phyloP scores from a whole-genome alignment of 805 yeast species.

The Grigorovia transvaalensis region DNA sequence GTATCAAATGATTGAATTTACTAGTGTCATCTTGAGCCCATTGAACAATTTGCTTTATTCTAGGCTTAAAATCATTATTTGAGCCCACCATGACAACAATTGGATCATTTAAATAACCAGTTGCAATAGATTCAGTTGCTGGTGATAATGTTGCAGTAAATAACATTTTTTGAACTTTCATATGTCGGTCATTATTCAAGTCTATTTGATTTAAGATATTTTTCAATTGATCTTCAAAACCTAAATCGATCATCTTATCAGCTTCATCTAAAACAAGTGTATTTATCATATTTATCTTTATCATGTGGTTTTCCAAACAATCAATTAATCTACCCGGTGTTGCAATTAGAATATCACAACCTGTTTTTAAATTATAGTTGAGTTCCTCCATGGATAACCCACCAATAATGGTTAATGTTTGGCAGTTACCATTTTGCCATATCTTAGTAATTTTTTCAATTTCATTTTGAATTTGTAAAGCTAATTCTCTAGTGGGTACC shows the following conservation, averaged over 20 bases:
- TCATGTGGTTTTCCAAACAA: slow-evolving; percentile 55
- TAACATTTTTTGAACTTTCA: slow-evolving; percentile 56
- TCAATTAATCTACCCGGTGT: slow-evolving; percentile 92
- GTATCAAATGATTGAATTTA: slow-evolving; percentile 31
- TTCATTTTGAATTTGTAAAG: slow-evolving; percentile 71
- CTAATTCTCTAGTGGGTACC: slow-evolving; percentile 92
- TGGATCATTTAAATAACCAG: slow-evolving; percentile 51
- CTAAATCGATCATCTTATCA: slow-evolving; percentile 91
- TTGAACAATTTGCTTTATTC: slow-evolving; percentile 59
- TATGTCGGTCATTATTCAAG: slow-evolving; percentile 32
- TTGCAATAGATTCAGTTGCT: slow-evolving; percentile 55
- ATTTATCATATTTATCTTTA: slow-evolving; percentile 50
- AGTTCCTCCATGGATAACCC: slow-evolving; percentile 81
- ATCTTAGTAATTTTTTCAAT: slow-evolving; percentile 40
- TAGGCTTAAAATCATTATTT: slow-evolving; percentile 45
- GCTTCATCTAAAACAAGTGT: slow-evolving; percentile 86
- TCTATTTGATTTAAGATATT: slow-evolving; percentile 38
- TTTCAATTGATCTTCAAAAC: slow-evolving; percentile 74
- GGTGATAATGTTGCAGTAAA: slow-evolving; percentile 90
- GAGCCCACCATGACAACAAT: slow-evolving; percentile 59
- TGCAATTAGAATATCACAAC: slow-evolving; percentile 76
- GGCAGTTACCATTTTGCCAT: slow-evolving; percentile 25
- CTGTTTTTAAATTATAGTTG: slow-evolving; percentile 41
- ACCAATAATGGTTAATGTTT: slow-evolving; percentile 61
- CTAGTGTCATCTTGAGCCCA: slow-evolving; percentile 35